Percentiles rank a stretch among this genome's conserved stretches.
phyloP scores from a whole-genome alignment of 306 rosid species.

The Rubus parviflorus region DNA sequence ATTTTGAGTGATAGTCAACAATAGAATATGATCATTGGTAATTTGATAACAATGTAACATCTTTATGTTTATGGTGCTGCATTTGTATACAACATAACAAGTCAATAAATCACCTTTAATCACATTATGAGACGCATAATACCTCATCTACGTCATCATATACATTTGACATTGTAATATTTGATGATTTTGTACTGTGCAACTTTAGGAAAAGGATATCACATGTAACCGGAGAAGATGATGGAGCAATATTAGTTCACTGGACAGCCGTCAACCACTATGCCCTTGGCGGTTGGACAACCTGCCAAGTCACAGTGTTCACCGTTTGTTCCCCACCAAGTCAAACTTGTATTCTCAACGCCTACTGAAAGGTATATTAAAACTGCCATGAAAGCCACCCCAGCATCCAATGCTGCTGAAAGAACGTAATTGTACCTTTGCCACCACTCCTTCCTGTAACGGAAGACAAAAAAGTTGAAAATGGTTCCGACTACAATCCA shows the following conservation, averaged over 20 bases:
- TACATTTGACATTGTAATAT: constrained; percentile 8
- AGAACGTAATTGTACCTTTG: constrained; percentile 85
- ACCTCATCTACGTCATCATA: background rate
- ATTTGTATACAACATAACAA: background rate
- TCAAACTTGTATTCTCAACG: constrained; percentile 45
- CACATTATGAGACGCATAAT: background rate
- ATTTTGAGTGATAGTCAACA: no score
- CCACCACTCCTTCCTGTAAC: constrained; percentile 82
- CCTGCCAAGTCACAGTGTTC: constrained; percentile 72
- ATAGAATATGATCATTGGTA: no score
- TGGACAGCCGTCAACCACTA: constrained; percentile 54
- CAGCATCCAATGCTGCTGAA: constrained; percentile 83
- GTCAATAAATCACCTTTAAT: background rate
- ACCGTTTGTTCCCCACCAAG: constrained; percentile 76
- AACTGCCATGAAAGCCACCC: constrained; percentile 84
- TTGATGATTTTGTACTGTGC: background rate
- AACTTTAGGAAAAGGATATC: background rate
- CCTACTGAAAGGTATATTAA: constrained; percentile 56
- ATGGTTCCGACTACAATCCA: constrained; percentile 70
- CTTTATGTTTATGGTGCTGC: no score
- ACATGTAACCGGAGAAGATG: background rate
- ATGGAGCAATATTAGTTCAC: constrained; percentile 21
- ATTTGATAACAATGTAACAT: no score
- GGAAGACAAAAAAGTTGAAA: constrained; percentile 75
- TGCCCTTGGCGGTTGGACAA: constrained; percentile 77